These are phyloP conservation scores for Sarocladium kiliense DNA, from an alignment of 2,329 filamentous ascomycete genomes.

Conservation along the genomic window DNA sequence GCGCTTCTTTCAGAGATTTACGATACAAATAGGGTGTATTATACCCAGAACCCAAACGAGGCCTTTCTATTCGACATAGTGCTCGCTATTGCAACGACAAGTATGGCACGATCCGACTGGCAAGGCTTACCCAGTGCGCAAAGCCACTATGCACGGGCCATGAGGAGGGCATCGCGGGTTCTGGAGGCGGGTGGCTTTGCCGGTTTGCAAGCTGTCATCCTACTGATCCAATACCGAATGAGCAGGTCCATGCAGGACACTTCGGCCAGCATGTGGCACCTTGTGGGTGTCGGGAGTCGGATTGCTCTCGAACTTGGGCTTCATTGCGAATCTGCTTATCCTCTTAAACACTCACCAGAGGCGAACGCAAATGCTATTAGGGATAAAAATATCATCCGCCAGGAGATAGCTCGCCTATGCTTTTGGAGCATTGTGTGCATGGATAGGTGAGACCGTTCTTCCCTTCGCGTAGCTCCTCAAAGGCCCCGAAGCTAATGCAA, in stretches of 20 bases:
- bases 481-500: no score
- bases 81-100: conserved; percentile 36
- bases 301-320: conserved; percentile 36
- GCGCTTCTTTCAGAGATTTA: conserved; percentile 25
- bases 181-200: conserved; percentile 28
- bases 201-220: conserved; percentile 33
- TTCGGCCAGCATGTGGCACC: conserved; percentile 37
- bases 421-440: conserved; percentile 38
- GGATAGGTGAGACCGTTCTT: no score
- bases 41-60: conserved; percentile 20
- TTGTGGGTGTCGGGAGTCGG: conserved; percentile 35
- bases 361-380: conserved; percentile 11
- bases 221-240: conserved; percentile 38
- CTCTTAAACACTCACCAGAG: conserved; percentile 3
- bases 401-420: conserved; percentile 30
- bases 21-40: conserved; percentile 18
- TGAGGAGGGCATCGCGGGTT: conserved; percentile 29
- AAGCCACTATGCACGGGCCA: conserved; percentile 33
- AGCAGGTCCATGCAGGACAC: conserved; percentile 32
- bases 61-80: conserved; percentile 38
- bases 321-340: conserved; percentile 31
- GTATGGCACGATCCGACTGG: conserved; percentile 39
- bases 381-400: conserved; percentile 14
- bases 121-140: conserved; percentile 36
- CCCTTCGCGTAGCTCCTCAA: no score